Percentiles rank a stretch among this genome's conserved stretches.
Evolutionary conservation across 2,329 filamentous ascomycete species (phyloP).

Genomic region (Epichloe sp.): DNA sequence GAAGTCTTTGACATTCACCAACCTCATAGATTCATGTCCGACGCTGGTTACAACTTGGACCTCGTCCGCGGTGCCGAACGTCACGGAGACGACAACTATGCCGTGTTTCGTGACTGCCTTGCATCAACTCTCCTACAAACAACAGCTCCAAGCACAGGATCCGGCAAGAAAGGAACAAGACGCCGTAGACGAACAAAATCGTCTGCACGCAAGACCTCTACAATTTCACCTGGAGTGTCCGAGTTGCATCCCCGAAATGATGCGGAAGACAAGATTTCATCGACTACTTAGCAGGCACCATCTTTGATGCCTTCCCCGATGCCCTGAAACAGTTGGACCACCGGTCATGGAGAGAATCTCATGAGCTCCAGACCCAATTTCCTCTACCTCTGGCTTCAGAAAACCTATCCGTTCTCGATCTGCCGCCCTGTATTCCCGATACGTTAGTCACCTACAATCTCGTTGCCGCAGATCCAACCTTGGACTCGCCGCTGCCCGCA

Average conservation of each 20-base stretch:
- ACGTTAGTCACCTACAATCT: slow-evolving; percentile 56
- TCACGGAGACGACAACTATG: slow-evolving; percentile 19
- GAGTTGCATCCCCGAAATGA: slow-evolving; percentile 13
- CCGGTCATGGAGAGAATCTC: slow-evolving; percentile 29
- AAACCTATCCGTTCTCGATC: slow-evolving; percentile 40
- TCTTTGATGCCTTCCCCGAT: slow-evolving; percentile 51
- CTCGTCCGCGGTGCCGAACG: neutral
- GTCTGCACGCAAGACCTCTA: slow-evolving; percentile 3
- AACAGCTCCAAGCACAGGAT: neutral
- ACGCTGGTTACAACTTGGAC: neutral
- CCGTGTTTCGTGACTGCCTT: slow-evolving; percentile 61
- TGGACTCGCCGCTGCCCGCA: slow-evolving; percentile 21
- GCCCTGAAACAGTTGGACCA: slow-evolving; percentile 51
- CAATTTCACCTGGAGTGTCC: neutral
- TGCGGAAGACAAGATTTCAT: slow-evolving; percentile 69
- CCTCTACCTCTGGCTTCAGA: slow-evolving; percentile 41
- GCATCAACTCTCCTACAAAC: neutral
- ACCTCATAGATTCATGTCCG: neutral
- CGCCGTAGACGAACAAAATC: slow-evolving; percentile 25
- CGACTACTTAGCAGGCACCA: slow-evolving; percentile 60
- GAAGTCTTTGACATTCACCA: too few species aligned
- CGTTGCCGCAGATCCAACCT: slow-evolving; percentile 27
- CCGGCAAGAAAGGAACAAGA: slow-evolving; percentile 23
- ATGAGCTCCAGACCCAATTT: slow-evolving; percentile 40
- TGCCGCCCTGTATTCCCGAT: slow-evolving; percentile 43